A percentile compares a stretch with the other conserved stretches of the same genome.
Evolutionary conservation across 2,329 filamentous ascomycete genomes (phyloP).

Genomic region (Trichoderma simmonsii): DNA sequence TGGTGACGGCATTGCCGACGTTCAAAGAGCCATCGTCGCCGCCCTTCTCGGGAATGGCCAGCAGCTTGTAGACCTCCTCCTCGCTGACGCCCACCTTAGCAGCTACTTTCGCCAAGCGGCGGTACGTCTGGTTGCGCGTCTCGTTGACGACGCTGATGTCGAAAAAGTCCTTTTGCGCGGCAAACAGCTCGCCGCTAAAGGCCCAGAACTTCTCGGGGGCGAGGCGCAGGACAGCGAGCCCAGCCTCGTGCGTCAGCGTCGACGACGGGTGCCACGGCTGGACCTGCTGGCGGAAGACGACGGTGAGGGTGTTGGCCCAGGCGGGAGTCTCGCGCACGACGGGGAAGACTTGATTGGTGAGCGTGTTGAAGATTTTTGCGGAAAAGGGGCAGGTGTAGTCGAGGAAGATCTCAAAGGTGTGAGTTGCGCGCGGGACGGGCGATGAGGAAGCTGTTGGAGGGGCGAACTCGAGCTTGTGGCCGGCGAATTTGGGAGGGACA

Average conservation of each 20-base stretch:
- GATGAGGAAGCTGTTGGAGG: constrained; percentile 31
- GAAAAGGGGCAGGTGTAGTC: constrained; percentile 85
- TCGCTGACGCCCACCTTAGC: constrained; percentile 65
- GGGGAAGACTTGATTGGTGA: constrained; percentile 52
- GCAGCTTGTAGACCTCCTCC: constrained; percentile 63
- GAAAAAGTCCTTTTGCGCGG: constrained; percentile 72
- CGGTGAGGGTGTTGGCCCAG: constrained; percentile 56
- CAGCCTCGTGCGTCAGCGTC: constrained; percentile 79
- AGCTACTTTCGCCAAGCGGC: constrained; percentile 72
- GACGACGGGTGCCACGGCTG: constrained; percentile 94
- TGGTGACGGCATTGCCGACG: constrained; percentile 74
- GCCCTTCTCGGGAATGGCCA: constrained; percentile 67
- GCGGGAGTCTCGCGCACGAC: constrained; percentile 59
- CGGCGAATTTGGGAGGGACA: constrained; percentile 73
- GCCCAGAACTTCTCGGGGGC: constrained; percentile 73
- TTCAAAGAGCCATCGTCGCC: constrained; percentile 69
- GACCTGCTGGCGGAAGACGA: constrained; percentile 87
- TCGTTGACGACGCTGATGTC: constrained; percentile 83
- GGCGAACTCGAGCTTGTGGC: constrained; percentile 60
- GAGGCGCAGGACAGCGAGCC: constrained; percentile 70
- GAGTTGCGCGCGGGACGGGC: constrained; percentile 44
- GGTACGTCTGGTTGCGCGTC: constrained; percentile 79
- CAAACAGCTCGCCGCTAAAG: constrained; percentile 67
- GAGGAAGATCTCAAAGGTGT: constrained; percentile 67
- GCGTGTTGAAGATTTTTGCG: constrained; percentile 67